Evolutionary conservation across 192 early-diverging fungal genomes (phyloP), one percentile per base, ranked within the genome.

Genomic region (Fimicolochytrium jonesii): DNA sequence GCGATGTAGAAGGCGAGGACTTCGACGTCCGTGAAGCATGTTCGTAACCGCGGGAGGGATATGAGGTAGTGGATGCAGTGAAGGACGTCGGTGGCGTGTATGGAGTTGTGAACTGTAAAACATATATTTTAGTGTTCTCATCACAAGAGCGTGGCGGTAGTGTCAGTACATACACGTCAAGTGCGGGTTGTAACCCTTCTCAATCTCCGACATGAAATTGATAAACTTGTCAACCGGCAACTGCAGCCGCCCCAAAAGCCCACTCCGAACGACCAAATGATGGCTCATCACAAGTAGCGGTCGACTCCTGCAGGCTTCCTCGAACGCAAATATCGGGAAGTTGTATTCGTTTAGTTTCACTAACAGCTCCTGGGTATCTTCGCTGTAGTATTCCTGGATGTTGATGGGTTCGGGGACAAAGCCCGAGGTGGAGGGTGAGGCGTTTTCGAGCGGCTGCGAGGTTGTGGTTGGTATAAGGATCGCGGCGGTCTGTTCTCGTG

Each of bases 271-370:
- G 17, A 76, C 53, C 50, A 82, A 46, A 43, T 79, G 68, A 45
- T 82, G 62, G 23, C 66, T 59, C 50, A 82, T 23, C 13, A 70
- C 70, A n/a, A 73, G 35, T 20, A 82, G 51, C 3, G 80, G 73
- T 31, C 59, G 60, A 18, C 66, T 49, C 26, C 58, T 55, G 15
- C 74, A 68, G 6, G 59, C 50, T 35, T 58, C 25, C 13, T 53
- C 68, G 41, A 77, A 79, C n/a, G 71, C 77, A 69, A 82, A 82
- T 48, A 82, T 82, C 4, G 76, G 76, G 49, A 78, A 82, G 58
- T 76, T 77, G 53, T 64, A 82, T 26, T 79, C 72, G 25, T 61
- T 56, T 32, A 79, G 50, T 22, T 65, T 51, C 11, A 48, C 46
- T 25, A 77, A 63, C 23, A 77, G 56, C 13, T 46, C 29, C 4